phyloP scores from a whole-genome alignment of 768 basidiomycete genomes.

The Lactarius indigo region DNA sequence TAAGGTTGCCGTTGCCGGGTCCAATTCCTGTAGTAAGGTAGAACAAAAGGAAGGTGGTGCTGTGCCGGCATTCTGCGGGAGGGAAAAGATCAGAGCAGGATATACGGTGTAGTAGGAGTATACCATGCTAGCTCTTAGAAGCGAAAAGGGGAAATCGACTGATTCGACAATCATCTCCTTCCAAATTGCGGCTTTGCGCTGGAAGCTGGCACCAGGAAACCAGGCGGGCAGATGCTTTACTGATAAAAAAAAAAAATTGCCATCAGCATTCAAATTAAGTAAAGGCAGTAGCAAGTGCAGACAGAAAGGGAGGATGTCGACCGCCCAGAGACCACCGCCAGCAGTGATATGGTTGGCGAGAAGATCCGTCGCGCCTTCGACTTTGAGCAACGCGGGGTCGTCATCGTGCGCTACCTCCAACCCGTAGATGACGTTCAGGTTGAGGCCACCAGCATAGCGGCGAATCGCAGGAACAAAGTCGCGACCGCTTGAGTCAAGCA shows the following conservation, averaged over 20 bases:
- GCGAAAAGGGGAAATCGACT: slow-evolving; percentile 59
- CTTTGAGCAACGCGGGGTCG: slow-evolving; percentile 41
- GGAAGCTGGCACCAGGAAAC: slow-evolving; percentile 68
- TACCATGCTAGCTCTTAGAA: slow-evolving; percentile 56
- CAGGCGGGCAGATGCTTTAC: slow-evolving; percentile 59
- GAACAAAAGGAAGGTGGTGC: slow-evolving; percentile 42
- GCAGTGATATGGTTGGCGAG: slow-evolving; percentile 44
- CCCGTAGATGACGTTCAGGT: slow-evolving; percentile 54
- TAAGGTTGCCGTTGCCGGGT: slow-evolving; percentile 28
- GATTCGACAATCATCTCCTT: slow-evolving; percentile 61
- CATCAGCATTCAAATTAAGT: neutral
- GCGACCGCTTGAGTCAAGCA: slow-evolving; percentile 17
- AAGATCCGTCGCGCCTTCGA: slow-evolving; percentile 40
- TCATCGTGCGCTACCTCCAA: slow-evolving; percentile 43
- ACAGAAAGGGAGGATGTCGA: slow-evolving; percentile 39
- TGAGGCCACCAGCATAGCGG: slow-evolving; percentile 25
- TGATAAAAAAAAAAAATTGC: neutral
- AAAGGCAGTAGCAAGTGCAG: slow-evolving; percentile 27
- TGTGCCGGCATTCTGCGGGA: slow-evolving; percentile 35
- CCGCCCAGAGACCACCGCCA: slow-evolving; percentile 42
- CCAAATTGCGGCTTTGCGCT: slow-evolving; percentile 56
- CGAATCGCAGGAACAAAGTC: slow-evolving; percentile 23
- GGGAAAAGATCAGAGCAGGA: slow-evolving; percentile 23
- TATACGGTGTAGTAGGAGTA: slow-evolving; percentile 32
- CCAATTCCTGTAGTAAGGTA: slow-evolving; percentile 52